Evolutionary conservation across 108 stramenopile species (phyloP).

Genomic region (Halocafeteria seosinensis): DNA sequence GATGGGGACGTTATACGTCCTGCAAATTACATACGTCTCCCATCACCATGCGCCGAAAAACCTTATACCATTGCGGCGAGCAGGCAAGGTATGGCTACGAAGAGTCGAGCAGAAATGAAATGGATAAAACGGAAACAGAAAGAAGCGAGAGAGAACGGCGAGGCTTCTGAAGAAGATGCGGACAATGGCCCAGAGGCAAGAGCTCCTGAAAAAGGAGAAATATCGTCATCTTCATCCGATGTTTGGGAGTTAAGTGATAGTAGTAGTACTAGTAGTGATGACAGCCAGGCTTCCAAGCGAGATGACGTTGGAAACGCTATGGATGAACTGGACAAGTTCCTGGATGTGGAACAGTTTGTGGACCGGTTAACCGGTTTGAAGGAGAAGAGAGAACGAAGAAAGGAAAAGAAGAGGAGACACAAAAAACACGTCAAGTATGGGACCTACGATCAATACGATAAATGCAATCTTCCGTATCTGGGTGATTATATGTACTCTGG

Average conservation of each 20-base stretch:
- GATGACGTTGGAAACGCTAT: neutral
- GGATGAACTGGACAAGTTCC: neutral
- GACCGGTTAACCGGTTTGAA: too few relatives aligned
- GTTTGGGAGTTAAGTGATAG: too few relatives aligned
- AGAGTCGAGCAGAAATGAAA: too few relatives aligned
- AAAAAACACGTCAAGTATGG: neutral
- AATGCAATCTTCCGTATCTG: neutral
- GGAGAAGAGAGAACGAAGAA: neutral
- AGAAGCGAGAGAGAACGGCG: neutral
- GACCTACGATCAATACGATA: neutral
- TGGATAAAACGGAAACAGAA: neutral
- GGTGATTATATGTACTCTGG: neutral
- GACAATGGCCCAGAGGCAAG: too few relatives aligned
- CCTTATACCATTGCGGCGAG: too few relatives aligned
- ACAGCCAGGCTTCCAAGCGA: neutral
- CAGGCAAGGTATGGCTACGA: too few relatives aligned
- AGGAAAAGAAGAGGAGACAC: neutral
- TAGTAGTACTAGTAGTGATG: too few relatives aligned
- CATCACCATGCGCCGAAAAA: neutral
- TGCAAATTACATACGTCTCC: neutral
- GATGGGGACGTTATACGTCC: neutral
- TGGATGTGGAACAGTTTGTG: too few relatives aligned
- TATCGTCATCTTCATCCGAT: too few relatives aligned
- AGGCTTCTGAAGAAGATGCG: too few relatives aligned
- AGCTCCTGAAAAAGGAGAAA: too few relatives aligned